phyloP scores from a whole-genome alignment of 345 rosid species.

The Eutrema heterophyllum region DNA sequence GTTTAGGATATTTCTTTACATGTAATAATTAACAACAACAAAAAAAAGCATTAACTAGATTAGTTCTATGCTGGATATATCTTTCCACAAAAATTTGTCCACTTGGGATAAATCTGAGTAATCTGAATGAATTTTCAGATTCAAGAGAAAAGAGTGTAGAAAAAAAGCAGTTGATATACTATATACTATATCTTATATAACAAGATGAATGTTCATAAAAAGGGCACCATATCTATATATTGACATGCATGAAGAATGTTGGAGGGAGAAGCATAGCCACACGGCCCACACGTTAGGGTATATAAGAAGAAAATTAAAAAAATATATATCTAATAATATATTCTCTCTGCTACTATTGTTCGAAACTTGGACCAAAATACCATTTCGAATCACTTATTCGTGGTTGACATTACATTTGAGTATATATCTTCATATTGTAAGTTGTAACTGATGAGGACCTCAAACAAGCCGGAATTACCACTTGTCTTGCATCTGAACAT shows the following conservation, averaged over 20 bases:
- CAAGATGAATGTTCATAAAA: not conserved
- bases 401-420: slow-evolving; percentile 1
- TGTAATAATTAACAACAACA: too few species aligned
- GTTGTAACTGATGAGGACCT: not conserved
- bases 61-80: too few species aligned
- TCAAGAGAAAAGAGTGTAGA: not conserved
- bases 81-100: too few species aligned
- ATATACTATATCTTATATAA: not conserved
- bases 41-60: too few species aligned
- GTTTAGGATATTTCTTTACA: too few species aligned
- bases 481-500: too few species aligned
- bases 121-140: too few species aligned
- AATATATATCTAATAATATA: not conserved
- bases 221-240: not conserved
- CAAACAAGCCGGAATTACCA: too few species aligned
- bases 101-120: too few species aligned
- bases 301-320: not conserved
- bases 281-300: not conserved
- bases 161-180: not conserved
- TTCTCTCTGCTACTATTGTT: not conserved
- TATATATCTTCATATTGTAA: not conserved
- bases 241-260: slow-evolving; percentile 12
- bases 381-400: not conserved
- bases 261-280: slow-evolving; percentile 23
- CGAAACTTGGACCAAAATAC: slow-evolving; percentile 13